Evolutionary conservation across 495 filamentous ascomycete genomes (phyloP).

Genomic region (Annulohypoxylon moriforme): DNA sequence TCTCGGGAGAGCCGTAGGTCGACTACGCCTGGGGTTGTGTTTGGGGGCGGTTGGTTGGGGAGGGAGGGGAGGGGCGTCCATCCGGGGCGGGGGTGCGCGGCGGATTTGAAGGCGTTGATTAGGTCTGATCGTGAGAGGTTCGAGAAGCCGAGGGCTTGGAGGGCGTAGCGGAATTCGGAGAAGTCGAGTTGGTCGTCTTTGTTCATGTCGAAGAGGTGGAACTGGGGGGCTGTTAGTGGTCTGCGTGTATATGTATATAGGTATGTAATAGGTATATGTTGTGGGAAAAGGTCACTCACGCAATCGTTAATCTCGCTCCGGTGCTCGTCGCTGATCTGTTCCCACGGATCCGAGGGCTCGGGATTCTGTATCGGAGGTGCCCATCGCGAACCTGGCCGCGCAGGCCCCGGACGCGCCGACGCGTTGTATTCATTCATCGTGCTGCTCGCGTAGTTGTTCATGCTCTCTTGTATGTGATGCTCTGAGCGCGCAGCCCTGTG

Average conservation of each 20-base stretch:
- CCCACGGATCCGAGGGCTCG: slow-evolving; percentile 52
- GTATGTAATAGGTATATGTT: too few species aligned
- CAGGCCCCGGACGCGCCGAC: slow-evolving; percentile 43
- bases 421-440: slow-evolving; percentile 47
- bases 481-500: slow-evolving; percentile 25
- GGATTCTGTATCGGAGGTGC: slow-evolving; percentile 49
- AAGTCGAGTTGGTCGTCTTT: slow-evolving; percentile 94
- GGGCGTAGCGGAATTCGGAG: slow-evolving; percentile 97
- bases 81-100: slow-evolving; percentile 67
- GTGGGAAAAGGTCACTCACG: slow-evolving; percentile 61
- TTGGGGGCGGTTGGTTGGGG: slow-evolving; percentile 51
- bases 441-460: slow-evolving; percentile 48
- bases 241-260: too few species aligned
- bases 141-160: slow-evolving; percentile 95
- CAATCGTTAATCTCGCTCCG: slow-evolving; percentile 90
- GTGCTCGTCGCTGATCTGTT: slow-evolving; percentile 80
- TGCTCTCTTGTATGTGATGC: slow-evolving; percentile 27
- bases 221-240: slow-evolving; percentile 69
- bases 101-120: slow-evolving; percentile 75
- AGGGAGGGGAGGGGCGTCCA: slow-evolving; percentile 60
- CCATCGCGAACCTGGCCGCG: slow-evolving; percentile 45
- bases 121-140: slow-evolving; percentile 81
- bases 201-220: slow-evolving; percentile 96
- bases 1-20: slow-evolving; percentile 77
- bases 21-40: slow-evolving; percentile 39